These are phyloP conservation scores for Massariosphaeria phaeospora DNA, from an alignment of 495 filamentous ascomycete species.

Conservation along the genomic window DNA sequence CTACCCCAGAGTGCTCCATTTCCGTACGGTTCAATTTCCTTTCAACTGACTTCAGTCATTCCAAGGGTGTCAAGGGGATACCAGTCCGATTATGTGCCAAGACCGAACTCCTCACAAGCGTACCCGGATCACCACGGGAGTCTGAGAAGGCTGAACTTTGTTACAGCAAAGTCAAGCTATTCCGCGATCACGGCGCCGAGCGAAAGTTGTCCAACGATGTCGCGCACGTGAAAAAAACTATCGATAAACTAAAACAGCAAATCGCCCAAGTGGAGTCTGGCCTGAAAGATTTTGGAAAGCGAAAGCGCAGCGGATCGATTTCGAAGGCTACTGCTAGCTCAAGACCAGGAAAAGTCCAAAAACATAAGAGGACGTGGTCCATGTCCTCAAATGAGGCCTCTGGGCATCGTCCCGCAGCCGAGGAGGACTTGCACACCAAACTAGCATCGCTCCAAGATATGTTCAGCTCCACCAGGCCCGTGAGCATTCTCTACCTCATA, in stretches of 20 bases:
- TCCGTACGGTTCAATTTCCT: conserved; percentile 95
- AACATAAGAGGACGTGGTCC: conserved; percentile 94
- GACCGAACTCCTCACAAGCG: conserved; percentile 57
- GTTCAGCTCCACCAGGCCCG: conserved; percentile 85
- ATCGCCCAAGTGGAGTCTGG: conserved; percentile 83
- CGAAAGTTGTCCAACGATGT: conserved; percentile 91
- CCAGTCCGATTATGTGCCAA: conserved; percentile 89
- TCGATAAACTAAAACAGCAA: conserved; percentile 90
- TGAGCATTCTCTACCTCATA: conserved; percentile 77
- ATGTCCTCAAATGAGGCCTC: conserved; percentile 77
- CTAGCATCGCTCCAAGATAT: conserved; percentile 83
- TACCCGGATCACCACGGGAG: conserved; percentile 42
- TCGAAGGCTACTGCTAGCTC: conserved; percentile 47
- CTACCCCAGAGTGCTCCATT: conserved; percentile 66
- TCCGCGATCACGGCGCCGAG: conserved; percentile 93
- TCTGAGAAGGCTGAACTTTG: conserved; percentile 61
- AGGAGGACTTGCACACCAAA: conserved; percentile 87
- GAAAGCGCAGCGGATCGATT: conserved; percentile 65
- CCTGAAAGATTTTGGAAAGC: conserved; percentile 80
- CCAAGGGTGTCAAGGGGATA: conserved; percentile 95
- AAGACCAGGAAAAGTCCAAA: conserved; percentile 69
- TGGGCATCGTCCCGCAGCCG: conserved; percentile 56
- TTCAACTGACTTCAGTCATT: conserved; percentile 96
- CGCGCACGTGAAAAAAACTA: conserved; percentile 87
- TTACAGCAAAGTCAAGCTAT: conserved; percentile 94